Conservation (phyloP, 257 asterid species). For the Capsicum baccatum region DNA sequence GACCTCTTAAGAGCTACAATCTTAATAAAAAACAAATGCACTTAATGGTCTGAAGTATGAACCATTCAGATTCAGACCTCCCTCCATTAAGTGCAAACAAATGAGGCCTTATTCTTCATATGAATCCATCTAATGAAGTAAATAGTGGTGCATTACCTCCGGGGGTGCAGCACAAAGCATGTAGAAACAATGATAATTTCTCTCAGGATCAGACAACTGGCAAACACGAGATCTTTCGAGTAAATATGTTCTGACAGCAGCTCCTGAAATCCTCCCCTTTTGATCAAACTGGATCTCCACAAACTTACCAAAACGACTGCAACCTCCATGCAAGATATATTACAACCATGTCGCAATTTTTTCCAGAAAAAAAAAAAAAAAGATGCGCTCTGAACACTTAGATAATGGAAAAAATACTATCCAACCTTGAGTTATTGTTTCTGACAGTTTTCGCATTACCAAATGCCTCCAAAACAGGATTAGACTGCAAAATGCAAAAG, state of each 20-base stretch:
- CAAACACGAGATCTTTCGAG: constrained; percentile 99
- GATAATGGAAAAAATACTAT: constrained; percentile 20
- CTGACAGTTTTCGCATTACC: constrained; percentile 99
- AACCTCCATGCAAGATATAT: constrained; percentile 36
- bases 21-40: no score
- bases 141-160: constrained; percentile 56
- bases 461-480: constrained; percentile 99
- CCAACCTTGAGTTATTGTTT: constrained; percentile 95
- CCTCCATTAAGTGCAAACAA: no score
- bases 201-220: constrained; percentile 98
- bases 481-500: constrained; percentile 65
- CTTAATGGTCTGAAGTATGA: no score
- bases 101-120: not conserved
- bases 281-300: constrained; percentile 98
- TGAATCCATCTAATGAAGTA: constrained; percentile 22
- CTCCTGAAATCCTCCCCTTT: constrained; percentile 91
- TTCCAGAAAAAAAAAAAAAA: not conserved
- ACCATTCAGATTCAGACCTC: no score
- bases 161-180: constrained; percentile 99
- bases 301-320: constrained; percentile 98
- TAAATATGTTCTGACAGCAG: constrained; percentile 98
- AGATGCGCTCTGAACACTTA: constrained; percentile 19
- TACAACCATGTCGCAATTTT: constrained; percentile 28
- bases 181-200: constrained; percentile 98
- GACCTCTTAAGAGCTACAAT: no score